Base-by-base conservation (phyloP, 2,329 filamentous ascomycete genomes). In the Basipetospora chlamydospora region DNA sequence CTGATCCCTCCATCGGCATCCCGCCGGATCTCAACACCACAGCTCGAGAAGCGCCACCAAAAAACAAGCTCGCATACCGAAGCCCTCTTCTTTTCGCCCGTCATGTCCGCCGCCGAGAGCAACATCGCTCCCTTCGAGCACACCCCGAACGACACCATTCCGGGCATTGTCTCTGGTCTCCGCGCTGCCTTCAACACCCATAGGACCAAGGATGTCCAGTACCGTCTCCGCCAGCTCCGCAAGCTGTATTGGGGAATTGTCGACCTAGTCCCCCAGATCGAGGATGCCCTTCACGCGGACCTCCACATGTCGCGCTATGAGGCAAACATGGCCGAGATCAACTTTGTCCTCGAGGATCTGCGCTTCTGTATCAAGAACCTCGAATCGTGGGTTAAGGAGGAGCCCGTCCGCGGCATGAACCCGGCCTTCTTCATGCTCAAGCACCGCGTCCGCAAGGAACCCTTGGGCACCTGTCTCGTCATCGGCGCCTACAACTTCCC, bases 401-500 rank as follows among this genome's bases (percentile, higher is more conserved):
- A 95, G 57, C 67, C 67, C 49, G 66, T 84, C 22, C 59, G 59
- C 29, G 78, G 85, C 52, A 37, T 40, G 15, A 64, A 77, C 10
- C 53, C 85, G 31, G 66, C 69, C 28, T 84, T 78, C 58, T 68
- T 68, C 46, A 52, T 80, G 28, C 69, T 93, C 60, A 77, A 66
- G 39, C 80, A 86, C 26, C 78, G 70, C 51, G 77, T 92, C 53
- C 69, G 77, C 45, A 92, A 93, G 61, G 88, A 96, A 51, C 90
- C 90, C 2, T 58, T 95, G 39, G 90, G 90, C 25, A 65, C 76
- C 28, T 75, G 84, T 9, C 65, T 96, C 47, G 74, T 95, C 49
- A 92, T 96, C 51, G 85, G 86, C 39, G 77, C 90, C 29, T 96
- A 84, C 72, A 98, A 98, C 65, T 94, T 87, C 56, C 90, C 90